Base-by-base conservation (phyloP, 768 basidiomycete species). In the Krasilnikovozyma curviuscula region DNA sequence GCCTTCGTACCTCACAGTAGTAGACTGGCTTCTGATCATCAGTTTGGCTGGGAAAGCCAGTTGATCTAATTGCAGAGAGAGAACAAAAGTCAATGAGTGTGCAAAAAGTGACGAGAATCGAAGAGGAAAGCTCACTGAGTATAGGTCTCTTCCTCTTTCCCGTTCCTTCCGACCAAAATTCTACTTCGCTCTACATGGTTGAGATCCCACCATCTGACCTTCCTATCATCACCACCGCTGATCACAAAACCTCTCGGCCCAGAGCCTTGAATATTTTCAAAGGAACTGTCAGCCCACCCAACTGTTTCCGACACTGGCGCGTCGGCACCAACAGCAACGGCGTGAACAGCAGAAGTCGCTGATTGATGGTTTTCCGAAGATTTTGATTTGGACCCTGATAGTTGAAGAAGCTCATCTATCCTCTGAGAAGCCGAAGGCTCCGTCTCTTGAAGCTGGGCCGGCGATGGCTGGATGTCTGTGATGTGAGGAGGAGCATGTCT, bases 211-310 rank as follows among this genome's bases (percentile, higher is more conserved):
- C 84, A 69, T 23, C 85, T 71, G 33, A 98, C 70, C 56, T 77
- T 79, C 41, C 79, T 73, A 64, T 98, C 93, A 56, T 89, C 83
- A 0, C 88, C 91, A 1, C 84, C 91, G 21, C 75, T 85, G 25
- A 95, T 65, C 63, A 91, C 70, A 61, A 78, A 95, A 0, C 82
- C 84, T 29, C 73, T 68, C 61, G 57, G 30, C 62, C 9, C 23
- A 14, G 24, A 24, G 6, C n/a, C 8, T 37, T 14, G 5, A 57
- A 59, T 25, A 53, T 49, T 21, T n/a, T 41, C 49, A 5, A 57
- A 39, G 73, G 73, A 25, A 55, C 63, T 24, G 59, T 62, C 31
- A 70, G 53, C 34, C 71, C 71, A 33, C 66, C 69, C 46, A 71
- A 69, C 33, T 75, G 75, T 1, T 71, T 69, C 46, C 72, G 64